phyloP scores from a whole-genome alignment of 2,329 filamentous ascomycete species.

The Gyromitra esculenta region DNA sequence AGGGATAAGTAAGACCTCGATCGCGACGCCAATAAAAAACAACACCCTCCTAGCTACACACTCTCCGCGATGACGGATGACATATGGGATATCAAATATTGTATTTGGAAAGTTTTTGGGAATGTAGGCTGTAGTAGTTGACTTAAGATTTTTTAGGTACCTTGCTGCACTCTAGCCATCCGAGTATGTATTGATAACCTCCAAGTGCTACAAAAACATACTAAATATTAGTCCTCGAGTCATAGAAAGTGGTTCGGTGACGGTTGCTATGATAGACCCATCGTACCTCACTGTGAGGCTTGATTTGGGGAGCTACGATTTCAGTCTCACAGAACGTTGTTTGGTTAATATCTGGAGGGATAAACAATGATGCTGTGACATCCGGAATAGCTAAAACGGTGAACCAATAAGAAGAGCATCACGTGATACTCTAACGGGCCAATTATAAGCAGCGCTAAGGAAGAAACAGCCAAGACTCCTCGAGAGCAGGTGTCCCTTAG shows the following conservation, averaged over 20 bases:
- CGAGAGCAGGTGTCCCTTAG: background rate
- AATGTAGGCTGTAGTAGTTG: background rate
- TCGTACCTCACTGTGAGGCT: background rate
- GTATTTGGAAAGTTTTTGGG: background rate
- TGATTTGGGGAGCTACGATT: background rate
- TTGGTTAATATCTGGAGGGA: background rate
- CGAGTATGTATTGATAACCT: slow-evolving; percentile 5
- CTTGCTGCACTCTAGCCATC: background rate
- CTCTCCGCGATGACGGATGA: background rate
- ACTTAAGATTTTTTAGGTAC: background rate
- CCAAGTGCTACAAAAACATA: background rate
- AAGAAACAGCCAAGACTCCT: slow-evolving; percentile 3
- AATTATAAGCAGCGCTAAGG: background rate
- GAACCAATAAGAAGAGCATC: background rate
- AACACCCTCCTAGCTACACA: background rate
- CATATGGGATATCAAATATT: background rate
- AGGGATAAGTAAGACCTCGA: background rate
- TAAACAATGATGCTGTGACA: background rate
- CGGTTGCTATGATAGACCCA: background rate
- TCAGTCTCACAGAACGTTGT: background rate
- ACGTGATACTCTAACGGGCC: slow-evolving; percentile 2
- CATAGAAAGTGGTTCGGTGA: slow-evolving; percentile 5
- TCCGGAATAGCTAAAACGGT: background rate
- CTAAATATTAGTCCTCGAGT: background rate
- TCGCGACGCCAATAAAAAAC: background rate